Percentiles rank a stretch among this genome's conserved stretches.
Evolutionary conservation across 2,329 filamentous ascomycete genomes (phyloP).

Genomic region (Mycosphaerella arachidis): DNA sequence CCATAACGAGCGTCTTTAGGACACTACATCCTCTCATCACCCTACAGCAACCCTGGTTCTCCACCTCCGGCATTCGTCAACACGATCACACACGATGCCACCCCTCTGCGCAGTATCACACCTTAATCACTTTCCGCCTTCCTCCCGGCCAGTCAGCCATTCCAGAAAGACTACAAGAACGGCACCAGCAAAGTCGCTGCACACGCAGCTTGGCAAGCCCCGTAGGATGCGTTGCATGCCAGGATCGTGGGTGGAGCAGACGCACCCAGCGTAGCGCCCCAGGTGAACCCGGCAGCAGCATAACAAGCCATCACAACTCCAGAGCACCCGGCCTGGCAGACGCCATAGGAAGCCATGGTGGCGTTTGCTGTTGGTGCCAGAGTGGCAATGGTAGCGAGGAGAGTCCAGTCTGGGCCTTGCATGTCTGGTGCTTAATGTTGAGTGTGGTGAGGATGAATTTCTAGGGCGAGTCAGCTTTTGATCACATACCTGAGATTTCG

Average conservation of each 20-base stretch:
- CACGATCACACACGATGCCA: not conserved
- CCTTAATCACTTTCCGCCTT: not conserved
- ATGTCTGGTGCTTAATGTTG: not conserved
- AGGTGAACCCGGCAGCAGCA: constrained; percentile 41
- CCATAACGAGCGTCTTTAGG: too few species aligned
- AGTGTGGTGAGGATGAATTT: not conserved
- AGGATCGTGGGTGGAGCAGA: constrained; percentile 41
- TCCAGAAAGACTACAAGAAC: not conserved
- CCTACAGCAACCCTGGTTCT: too few species aligned
- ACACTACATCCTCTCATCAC: too few species aligned
- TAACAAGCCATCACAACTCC: constrained; percentile 46
- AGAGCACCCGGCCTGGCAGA: constrained; percentile 48
- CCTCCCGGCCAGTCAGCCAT: not conserved
- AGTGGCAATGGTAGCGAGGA: not conserved
- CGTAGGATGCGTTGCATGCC: constrained; percentile 44
- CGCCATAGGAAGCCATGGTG: constrained; percentile 39
- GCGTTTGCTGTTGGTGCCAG: constrained; percentile 11
- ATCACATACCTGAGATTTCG: not conserved
- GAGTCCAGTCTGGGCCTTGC: not conserved
- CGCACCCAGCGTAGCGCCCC: constrained; percentile 36
- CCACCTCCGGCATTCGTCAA: too few species aligned
- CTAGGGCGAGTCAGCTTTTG: not conserved
- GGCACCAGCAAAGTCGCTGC: constrained; percentile 19
- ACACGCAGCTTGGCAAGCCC: constrained; percentile 44
- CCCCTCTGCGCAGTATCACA: not conserved